A percentile compares a stretch with the other conserved stretches of the same genome.
These are phyloP conservation scores for Trichoderma afroharzianum DNA, from an alignment of 2,329 filamentous ascomycete species.

Conservation along the genomic window DNA sequence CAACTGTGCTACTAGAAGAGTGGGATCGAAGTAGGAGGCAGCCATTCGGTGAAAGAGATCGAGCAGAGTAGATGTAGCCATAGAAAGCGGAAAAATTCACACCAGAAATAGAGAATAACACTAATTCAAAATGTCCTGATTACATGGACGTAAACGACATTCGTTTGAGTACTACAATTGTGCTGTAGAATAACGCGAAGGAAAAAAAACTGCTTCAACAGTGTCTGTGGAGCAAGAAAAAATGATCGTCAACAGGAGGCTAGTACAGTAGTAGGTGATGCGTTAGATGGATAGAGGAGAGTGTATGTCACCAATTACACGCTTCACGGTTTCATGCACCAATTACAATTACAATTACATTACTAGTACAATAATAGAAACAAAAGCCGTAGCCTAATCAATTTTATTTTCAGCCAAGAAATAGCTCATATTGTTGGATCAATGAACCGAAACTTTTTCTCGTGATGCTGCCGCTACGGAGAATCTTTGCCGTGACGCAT, in stretches of 20 bases:
- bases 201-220: neutral
- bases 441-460: neutral
- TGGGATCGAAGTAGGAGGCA: neutral
- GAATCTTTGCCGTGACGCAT: neutral
- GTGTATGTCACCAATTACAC: neutral
- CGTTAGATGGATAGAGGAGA: neutral
- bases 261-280: neutral
- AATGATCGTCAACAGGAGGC: neutral
- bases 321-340: neutral
- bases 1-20: neutral
- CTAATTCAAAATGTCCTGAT: neutral
- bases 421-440: neutral
- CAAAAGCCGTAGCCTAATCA: neutral
- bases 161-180: neutral
- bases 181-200: neutral
- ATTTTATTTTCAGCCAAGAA: neutral
- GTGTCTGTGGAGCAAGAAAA: neutral
- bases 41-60: neutral
- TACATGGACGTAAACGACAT: accelerated
- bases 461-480: neutral
- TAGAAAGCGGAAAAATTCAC: neutral
- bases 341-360: neutral
- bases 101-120: neutral
- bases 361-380: neutral
- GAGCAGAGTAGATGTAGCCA: neutral